Conservation (phyloP, 257 asterid species). For the Nicotiana sylvestris region DNA sequence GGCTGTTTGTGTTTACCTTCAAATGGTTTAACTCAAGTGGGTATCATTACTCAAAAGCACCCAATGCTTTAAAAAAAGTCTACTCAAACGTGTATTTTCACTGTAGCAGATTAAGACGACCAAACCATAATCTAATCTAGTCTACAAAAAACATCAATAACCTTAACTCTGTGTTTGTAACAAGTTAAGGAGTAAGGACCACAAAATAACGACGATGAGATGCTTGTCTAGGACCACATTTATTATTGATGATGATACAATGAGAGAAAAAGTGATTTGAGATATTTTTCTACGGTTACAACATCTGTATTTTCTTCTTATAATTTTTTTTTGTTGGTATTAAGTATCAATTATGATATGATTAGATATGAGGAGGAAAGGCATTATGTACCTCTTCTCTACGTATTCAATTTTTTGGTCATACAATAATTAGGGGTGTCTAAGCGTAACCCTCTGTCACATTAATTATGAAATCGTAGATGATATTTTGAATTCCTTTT, state of each 20-base stretch:
- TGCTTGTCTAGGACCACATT: slow-evolving; percentile 16
- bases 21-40: slow-evolving; percentile 10
- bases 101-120: slow-evolving; percentile 12
- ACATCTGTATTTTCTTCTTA: background rate
- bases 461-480: background rate
- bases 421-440: background rate
- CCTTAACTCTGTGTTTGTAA: background rate
- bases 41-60: slow-evolving; percentile 6
- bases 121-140: background rate
- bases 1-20: background rate
- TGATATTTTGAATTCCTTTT: background rate
- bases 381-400: background rate
- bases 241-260: background rate
- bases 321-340: background rate
- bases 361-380: background rate
- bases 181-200: slow-evolving; percentile 1
- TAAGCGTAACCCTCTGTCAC: background rate
- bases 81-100: background rate
- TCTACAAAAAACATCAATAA: slow-evolving; percentile 1
- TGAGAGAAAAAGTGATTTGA: background rate
- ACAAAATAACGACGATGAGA: slow-evolving; percentile 1
- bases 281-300: background rate
- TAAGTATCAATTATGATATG: background rate
- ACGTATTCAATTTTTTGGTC: background rate
- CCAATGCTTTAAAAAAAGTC: slow-evolving; percentile 1